A percentile compares a stretch with the other conserved stretches of the same genome.
Evolutionary conservation across 2,329 filamentous ascomycete species (phyloP).

Genomic region (Fusarium falciforme): DNA sequence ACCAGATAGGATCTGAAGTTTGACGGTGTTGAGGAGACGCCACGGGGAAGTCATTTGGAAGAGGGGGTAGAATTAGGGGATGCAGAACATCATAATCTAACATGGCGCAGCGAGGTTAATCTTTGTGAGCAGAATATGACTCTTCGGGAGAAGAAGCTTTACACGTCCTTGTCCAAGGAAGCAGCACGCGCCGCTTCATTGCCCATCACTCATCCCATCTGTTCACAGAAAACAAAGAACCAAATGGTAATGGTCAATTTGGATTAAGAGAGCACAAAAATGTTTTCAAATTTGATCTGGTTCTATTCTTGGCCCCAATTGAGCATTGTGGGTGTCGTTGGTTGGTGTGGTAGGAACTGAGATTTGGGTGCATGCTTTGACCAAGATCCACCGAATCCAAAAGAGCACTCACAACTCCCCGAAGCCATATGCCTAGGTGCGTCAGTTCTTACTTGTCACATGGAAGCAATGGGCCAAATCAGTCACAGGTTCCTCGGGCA

Average conservation of each 20-base stretch:
- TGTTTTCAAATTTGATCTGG: neutral
- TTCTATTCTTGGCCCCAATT: neutral
- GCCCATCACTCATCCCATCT: neutral
- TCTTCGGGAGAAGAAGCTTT: neutral
- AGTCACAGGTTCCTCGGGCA: neutral
- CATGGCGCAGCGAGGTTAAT: neutral
- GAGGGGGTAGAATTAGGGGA: neutral
- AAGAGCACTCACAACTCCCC: neutral
- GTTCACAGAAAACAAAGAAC: neutral
- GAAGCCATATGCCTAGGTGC: fast-evolving
- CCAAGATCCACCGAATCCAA: neutral
- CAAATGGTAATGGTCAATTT: neutral
- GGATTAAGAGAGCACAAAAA: fast-evolving
- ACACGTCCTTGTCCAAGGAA: neutral
- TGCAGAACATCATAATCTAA: neutral
- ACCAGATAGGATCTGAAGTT: neutral
- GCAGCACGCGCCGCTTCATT: neutral
- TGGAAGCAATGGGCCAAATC: neutral
- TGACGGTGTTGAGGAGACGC: neutral
- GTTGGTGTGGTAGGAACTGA: neutral
- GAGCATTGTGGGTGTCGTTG: neutral
- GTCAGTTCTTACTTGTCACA: neutral
- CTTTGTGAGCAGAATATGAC: neutral
- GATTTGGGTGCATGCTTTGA: neutral
- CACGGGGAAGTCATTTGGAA: neutral